Conservation (phyloP, 2,329 filamentous ascomycete genomes). For the Paecilomyces niveus region DNA sequence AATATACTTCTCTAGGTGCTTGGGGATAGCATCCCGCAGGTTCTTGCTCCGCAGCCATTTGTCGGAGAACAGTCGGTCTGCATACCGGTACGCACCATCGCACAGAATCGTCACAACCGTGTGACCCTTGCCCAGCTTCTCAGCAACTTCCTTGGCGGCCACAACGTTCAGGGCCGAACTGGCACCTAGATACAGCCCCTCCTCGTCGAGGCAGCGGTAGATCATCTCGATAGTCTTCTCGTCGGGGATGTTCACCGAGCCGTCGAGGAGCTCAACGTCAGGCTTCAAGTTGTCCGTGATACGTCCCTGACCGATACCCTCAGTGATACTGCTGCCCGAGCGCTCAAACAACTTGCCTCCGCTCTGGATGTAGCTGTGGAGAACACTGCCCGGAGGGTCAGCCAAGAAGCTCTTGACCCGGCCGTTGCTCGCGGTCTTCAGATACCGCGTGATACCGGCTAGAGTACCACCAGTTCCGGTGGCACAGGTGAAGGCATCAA, state of each 20-base stretch:
- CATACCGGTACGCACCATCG: slow-evolving; percentile 96
- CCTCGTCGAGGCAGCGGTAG: slow-evolving; percentile 90
- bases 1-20: slow-evolving; percentile 86
- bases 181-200: slow-evolving; percentile 89
- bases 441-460: slow-evolving; percentile 77
- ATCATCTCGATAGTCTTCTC: slow-evolving; percentile 98
- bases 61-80: slow-evolving; percentile 83
- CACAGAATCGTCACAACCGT: slow-evolving; percentile 91
- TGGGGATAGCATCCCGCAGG: slow-evolving; percentile 70
- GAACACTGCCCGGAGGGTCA: slow-evolving; percentile 86
- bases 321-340: slow-evolving; percentile 81
- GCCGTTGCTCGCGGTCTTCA: slow-evolving; percentile 75
- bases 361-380: slow-evolving; percentile 84
- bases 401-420: slow-evolving; percentile 82
- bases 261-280: slow-evolving; percentile 78
- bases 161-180: slow-evolving; percentile 93
- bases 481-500: slow-evolving; percentile 93
- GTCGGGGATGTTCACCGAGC: slow-evolving; percentile 75
- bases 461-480: slow-evolving; percentile 90
- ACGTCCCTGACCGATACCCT: slow-evolving; percentile 94
- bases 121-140: slow-evolving; percentile 79
- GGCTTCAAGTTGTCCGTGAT: slow-evolving; percentile 90
- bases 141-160: slow-evolving; percentile 86
- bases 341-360: slow-evolving; percentile 79
- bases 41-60: slow-evolving; percentile 88